These are phyloP conservation scores for Tylopilus orsonianus DNA, from an alignment of 1,284 basidiomycete species.

Conservation along the genomic window DNA sequence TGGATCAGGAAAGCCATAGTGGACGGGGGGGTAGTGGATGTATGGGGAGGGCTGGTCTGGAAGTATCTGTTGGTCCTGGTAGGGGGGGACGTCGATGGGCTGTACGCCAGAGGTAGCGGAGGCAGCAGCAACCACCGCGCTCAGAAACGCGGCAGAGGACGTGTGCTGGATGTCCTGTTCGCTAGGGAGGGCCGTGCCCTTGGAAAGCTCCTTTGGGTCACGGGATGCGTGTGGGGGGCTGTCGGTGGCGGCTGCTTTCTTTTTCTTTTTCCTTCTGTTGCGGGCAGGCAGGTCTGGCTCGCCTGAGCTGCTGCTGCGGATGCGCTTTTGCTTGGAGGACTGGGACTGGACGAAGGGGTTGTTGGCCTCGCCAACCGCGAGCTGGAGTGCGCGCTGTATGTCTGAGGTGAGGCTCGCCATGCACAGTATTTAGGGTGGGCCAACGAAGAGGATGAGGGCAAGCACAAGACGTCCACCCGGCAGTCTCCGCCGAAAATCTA, in stretches of 20 bases:
- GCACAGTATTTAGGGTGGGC: conserved; percentile 37
- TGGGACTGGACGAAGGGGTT: conserved; percentile 35
- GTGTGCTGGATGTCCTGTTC: conserved; percentile 35
- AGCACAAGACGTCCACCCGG: conserved; percentile 31
- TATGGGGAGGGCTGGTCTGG: conserved; percentile 29
- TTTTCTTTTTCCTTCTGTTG: conserved; percentile 28
- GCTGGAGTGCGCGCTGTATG: conserved; percentile 38
- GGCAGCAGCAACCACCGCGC: conserved; percentile 58
- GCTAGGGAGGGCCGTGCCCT: conserved; percentile 8
- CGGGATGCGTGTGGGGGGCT: conserved; percentile 6
- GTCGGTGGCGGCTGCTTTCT: conserved; percentile 14
- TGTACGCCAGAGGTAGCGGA: conserved; percentile 40
- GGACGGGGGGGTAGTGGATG: conserved; percentile 31
- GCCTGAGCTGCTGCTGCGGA: conserved; percentile 20
- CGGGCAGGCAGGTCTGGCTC: conserved; percentile 20
- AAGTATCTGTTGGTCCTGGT: conserved; percentile 31
- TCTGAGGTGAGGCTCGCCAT: conserved; percentile 40
- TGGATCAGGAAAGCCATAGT: conserved; percentile 31
- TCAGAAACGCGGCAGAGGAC: conserved; percentile 56
- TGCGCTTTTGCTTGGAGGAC: conserved; percentile 32
- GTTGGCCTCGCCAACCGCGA: conserved; percentile 44
- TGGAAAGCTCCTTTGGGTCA: not conserved
- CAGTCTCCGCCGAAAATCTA: conserved; percentile 16
- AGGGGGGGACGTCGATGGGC: conserved; percentile 27
- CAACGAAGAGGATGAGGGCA: conserved; percentile 40